Conservation (phyloP, 78 protist species). For the Paratrimastix pyriformis region DNA sequence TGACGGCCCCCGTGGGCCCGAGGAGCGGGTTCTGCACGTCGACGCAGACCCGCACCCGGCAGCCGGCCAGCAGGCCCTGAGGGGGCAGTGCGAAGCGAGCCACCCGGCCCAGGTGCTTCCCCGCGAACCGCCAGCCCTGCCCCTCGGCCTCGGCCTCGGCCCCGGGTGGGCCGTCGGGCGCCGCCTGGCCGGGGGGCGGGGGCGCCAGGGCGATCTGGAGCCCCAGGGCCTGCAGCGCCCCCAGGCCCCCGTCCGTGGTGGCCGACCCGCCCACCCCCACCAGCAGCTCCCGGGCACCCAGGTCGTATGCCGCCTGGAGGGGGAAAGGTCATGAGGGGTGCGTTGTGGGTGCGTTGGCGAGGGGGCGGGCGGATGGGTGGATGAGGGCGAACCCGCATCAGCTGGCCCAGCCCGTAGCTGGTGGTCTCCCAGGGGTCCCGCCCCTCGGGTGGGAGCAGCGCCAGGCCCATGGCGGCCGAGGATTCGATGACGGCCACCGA, state of each 20-base stretch:
- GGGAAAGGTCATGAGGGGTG: no score
- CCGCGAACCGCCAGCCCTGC: no score
- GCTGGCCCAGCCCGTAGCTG: conserved; percentile 44
- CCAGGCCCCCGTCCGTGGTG: conserved; percentile 56
- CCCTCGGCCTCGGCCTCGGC: no score
- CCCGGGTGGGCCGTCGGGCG: neutral
- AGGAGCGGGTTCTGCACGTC: conserved; percentile 41
- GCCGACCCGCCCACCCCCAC: conserved; percentile 59
- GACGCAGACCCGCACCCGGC: conserved; percentile 20
- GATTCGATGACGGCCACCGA: conserved; percentile 42
- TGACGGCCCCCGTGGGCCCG: conserved; percentile 50
- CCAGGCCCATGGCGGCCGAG: conserved; percentile 41
- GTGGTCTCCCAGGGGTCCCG: conserved; percentile 45
- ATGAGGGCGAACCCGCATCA: no score
- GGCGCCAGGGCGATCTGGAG: neutral
- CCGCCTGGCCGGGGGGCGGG: no score
- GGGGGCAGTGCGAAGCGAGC: neutral
- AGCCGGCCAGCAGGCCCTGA: neutral
- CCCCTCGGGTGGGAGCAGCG: conserved; percentile 15
- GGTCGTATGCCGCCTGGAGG: conserved; percentile 15
- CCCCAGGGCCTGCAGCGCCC: conserved; percentile 39
- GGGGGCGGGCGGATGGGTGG: no score
- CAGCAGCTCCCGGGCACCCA: conserved; percentile 7
- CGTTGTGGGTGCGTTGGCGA: no score
- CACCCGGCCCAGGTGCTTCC: conserved; percentile 12